A percentile compares a stretch with the other conserved stretches of the same genome.
Conservation (phyloP, 495 filamentous ascomycete genomes). For the Penicillium longicatenatum region DNA sequence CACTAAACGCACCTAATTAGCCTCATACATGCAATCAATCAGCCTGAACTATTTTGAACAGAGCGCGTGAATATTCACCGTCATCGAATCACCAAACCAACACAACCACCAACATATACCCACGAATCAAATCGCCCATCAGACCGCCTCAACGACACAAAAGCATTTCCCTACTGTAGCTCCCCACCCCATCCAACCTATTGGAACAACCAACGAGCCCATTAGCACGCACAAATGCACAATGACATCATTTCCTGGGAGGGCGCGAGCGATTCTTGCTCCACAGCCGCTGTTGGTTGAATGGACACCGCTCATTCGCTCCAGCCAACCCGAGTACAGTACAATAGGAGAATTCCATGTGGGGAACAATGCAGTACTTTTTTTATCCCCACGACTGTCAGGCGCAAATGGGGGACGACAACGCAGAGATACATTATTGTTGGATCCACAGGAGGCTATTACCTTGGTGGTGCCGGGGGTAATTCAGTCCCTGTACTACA, state of each 20-base stretch:
- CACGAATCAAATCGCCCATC: neutral
- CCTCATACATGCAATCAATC: neutral
- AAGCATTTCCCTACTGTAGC: neutral
- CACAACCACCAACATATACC: neutral
- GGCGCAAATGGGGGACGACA: neutral
- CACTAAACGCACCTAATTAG: neutral
- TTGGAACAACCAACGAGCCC: neutral
- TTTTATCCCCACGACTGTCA: neutral
- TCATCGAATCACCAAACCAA: neutral
- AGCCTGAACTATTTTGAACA: neutral
- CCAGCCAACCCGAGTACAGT: neutral
- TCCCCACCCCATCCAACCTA: neutral
- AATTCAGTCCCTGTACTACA: neutral
- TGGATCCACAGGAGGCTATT: neutral
- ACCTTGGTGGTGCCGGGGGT: neutral
- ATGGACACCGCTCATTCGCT: slow-evolving; percentile 2
- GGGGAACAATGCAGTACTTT: neutral
- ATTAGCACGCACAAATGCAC: neutral
- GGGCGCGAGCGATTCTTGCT: neutral
- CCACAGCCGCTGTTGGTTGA: slow-evolving; percentile 7
- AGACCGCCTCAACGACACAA: neutral
- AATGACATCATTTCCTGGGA: slow-evolving; percentile 6
- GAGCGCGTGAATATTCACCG: neutral
- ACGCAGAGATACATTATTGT: neutral
- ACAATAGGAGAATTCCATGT: neutral